Conservation (phyloP, 352 stramenopile species). For the Globisporangium cylindrosporum region DNA sequence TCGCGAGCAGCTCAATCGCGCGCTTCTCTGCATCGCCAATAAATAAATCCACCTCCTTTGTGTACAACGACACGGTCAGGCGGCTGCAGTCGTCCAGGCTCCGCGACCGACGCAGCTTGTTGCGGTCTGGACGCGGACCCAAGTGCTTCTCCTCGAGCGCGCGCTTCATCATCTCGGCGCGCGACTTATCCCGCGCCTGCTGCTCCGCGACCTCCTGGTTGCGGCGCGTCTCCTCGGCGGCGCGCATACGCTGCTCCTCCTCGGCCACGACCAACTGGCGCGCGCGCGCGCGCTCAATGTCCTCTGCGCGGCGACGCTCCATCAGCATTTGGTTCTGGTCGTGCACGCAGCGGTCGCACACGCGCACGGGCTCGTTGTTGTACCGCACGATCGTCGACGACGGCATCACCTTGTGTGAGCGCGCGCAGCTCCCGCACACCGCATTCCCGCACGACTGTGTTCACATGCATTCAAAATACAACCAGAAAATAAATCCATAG, state of each 20-base stretch:
- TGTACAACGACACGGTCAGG: constrained; percentile 27
- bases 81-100: constrained; percentile 55
- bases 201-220: constrained; percentile 51
- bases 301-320: constrained; percentile 60
- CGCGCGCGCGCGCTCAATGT: constrained; percentile 68
- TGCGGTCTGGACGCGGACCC: constrained; percentile 44
- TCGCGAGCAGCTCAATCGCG: constrained; percentile 36
- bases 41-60: constrained; percentile 48
- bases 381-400: constrained; percentile 60
- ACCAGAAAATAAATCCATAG: constrained; percentile 4
- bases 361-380: constrained; percentile 76
- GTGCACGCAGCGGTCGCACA: constrained; percentile 78
- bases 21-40: constrained; percentile 62
- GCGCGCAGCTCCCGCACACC: constrained; percentile 71
- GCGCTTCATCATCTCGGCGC: constrained; percentile 41
- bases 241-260: constrained; percentile 58
- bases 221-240: constrained; percentile 44
- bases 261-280: constrained; percentile 69
- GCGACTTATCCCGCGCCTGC: constrained; percentile 30
- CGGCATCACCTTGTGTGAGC: constrained; percentile 76
- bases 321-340: constrained; percentile 75
- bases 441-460: constrained; percentile 72
- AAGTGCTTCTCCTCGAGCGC: constrained; percentile 60
- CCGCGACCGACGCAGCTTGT: constrained; percentile 36
- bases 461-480: constrained; percentile 2